These are phyloP conservation scores for Tubosaeta sp. DNA, from an alignment of 768 basidiomycete genomes.

Conservation along the genomic window DNA sequence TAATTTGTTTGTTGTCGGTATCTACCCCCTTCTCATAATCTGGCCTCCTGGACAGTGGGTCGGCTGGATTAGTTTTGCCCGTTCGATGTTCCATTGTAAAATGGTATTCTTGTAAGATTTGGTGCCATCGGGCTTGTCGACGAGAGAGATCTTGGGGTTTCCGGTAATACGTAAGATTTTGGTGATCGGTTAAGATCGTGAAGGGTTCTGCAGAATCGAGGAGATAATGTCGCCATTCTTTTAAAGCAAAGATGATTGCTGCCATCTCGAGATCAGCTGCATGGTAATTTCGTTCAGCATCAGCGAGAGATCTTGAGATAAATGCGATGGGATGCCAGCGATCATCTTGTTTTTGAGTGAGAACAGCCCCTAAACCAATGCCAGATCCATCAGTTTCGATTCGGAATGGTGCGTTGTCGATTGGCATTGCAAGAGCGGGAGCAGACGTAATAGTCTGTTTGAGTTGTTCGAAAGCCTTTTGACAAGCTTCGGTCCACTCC, in stretches of 20 bases:
- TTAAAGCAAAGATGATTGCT: background rate
- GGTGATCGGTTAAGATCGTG: background rate
- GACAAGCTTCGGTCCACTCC: background rate
- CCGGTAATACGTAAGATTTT: background rate
- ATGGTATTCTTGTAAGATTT: background rate
- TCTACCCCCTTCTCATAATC: too few relatives aligned
- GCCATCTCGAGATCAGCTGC: background rate
- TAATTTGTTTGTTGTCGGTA: too few relatives aligned
- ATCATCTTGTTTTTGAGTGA: background rate
- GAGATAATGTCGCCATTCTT: background rate
- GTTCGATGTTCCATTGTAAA: background rate
- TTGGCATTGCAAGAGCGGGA: background rate
- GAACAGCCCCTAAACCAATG: background rate
- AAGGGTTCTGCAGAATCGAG: background rate
- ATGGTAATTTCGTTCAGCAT: background rate
- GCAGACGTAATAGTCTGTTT: background rate
- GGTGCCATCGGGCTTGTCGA: background rate
- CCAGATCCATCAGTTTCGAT: background rate
- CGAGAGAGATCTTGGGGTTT: background rate
- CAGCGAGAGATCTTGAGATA: background rate
- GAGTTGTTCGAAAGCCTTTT: background rate
- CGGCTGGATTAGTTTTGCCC: too few relatives aligned
- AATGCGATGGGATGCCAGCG: background rate
- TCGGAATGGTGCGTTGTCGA: background rate
- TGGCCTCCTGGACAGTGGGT: too few relatives aligned